phyloP scores from a whole-genome alignment of 257 asterid species.

The Coffea eugenioides region DNA sequence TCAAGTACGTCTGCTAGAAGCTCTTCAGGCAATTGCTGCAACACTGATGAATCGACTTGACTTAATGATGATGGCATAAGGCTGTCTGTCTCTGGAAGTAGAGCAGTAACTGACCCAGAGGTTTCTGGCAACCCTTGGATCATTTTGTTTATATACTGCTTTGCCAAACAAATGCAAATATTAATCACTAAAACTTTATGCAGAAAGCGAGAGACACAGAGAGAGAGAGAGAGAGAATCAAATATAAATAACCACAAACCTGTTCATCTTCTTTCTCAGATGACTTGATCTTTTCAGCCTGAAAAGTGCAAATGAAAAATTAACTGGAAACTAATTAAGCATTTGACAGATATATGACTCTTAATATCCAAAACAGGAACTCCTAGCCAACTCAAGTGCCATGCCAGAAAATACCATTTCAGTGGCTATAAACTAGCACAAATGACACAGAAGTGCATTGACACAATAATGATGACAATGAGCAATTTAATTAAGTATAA shows the following conservation, averaged over 20 bases:
- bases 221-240: background rate
- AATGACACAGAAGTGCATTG: background rate
- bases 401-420: background rate
- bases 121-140: slow-evolving; percentile 19
- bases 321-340: background rate
- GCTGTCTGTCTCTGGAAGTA: slow-evolving; percentile 29
- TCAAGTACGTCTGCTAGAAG: slow-evolving; percentile 70
- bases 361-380: background rate
- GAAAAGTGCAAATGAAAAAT: background rate
- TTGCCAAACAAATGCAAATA: slow-evolving; percentile 27
- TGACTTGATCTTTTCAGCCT: slow-evolving; percentile 11
- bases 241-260: slow-evolving; percentile 13
- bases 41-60: slow-evolving; percentile 78
- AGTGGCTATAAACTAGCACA: background rate
- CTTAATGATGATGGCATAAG: slow-evolving; percentile 86
- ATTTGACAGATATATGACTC: background rate
- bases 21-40: slow-evolving; percentile 86
- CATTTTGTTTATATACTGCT: slow-evolving; percentile 33
- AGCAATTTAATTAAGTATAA: background rate
- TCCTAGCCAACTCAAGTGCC: background rate
- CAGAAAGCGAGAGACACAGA: background rate
- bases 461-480: background rate
- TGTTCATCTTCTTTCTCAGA: slow-evolving; percentile 7
- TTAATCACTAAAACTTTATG: slow-evolving; percentile 5
- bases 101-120: slow-evolving; percentile 19